Base-by-base conservation (phyloP, 2,329 filamentous ascomycete species). In the Colletotrichum graminicola region DNA sequence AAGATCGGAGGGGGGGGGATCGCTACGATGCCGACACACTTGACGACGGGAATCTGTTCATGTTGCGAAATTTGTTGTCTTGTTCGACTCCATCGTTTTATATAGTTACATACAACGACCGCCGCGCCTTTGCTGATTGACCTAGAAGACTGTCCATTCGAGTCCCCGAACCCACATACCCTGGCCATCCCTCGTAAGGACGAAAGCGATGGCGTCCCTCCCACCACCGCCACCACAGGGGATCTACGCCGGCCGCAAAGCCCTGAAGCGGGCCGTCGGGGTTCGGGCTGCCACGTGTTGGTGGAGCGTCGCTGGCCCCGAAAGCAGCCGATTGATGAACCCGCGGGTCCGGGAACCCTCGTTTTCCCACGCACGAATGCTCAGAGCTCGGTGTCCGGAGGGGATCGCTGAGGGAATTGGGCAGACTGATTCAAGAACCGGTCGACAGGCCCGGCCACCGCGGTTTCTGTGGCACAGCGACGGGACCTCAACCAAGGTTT, bases 221-320 rank as follows among this genome's bases (percentile, higher is more conserved):
- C 41, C 39, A 43, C 63, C 67, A 26, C 43, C 32, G 1, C 41
- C n/a, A n/a, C 63, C 63, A 54, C 34, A 36, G 10, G 14, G 39
- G 56, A 34, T 62, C 43, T 56, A 67, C 51, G 36, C 56, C 64
- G 56, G 49, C 43, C 60, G 54, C 39, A 55, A 41, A 23, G 41
- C 16, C 16, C 54, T 66, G 12, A 11, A 70, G 67, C 56, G 63
- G 63, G 57, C 49, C 67, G n/a, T 26, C 41, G 51, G 32, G 51
- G 41, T 23, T 60, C 64, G 64, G 39, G 21, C 57, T 51, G 64
- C 64, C 67, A 71, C 56, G 56, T 71, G 67, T 62, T 18, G 56
- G 49, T 51, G 64, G 67, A 62, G 51, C 67, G 56, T 67, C 23
- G 56, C 56, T 47, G 34, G 51, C 57, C 57, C 67, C 63, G 63